Percentiles rank a stretch among this genome's conserved stretches.
Evolutionary conservation across 768 basidiomycete species (phyloP).

Genomic region (Collybia sordida): DNA sequence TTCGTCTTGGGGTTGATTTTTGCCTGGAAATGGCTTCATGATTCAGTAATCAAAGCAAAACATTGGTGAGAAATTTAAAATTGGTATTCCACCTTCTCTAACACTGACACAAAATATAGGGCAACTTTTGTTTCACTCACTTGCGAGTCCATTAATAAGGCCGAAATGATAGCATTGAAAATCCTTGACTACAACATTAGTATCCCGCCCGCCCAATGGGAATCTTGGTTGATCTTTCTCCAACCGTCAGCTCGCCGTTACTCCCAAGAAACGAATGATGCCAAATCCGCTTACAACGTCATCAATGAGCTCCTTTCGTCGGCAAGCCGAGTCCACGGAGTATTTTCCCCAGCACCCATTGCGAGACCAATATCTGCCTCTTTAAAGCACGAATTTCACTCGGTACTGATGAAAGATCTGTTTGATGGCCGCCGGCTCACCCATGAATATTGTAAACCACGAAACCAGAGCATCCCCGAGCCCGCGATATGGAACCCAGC

Average conservation of each 20-base stretch:
- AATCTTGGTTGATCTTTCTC: conserved; percentile 10
- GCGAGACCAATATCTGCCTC: neutral
- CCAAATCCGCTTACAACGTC: conserved; percentile 2
- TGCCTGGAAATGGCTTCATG: conserved; percentile 65
- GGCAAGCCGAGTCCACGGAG: neutral
- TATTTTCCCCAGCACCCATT: neutral
- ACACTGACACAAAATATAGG: neutral
- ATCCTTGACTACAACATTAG: conserved; percentile 14
- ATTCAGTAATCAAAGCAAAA: conserved; percentile 50
- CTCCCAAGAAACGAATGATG: neutral
- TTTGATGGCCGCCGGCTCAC: too few relatives aligned
- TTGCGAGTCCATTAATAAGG: conserved; percentile 1
- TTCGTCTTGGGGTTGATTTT: conserved; percentile 55
- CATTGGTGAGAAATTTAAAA: conserved; percentile 42
- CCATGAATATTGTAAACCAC: too few relatives aligned
- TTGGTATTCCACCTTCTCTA: neutral
- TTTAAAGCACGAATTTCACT: neutral
- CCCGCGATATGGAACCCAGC: conserved; percentile 12
- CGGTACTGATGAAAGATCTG: neutral
- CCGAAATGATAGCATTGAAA: conserved; percentile 11
- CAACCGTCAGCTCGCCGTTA: conserved; percentile 6
- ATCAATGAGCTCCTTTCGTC: conserved; percentile 2
- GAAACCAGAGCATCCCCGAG: neutral
- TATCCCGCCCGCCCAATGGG: conserved; percentile 14
- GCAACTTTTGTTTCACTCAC: conserved; percentile 12